Evolutionary conservation across 2,329 filamentous ascomycete species (phyloP).

Genomic region (Aspergillus novofumigatus): DNA sequence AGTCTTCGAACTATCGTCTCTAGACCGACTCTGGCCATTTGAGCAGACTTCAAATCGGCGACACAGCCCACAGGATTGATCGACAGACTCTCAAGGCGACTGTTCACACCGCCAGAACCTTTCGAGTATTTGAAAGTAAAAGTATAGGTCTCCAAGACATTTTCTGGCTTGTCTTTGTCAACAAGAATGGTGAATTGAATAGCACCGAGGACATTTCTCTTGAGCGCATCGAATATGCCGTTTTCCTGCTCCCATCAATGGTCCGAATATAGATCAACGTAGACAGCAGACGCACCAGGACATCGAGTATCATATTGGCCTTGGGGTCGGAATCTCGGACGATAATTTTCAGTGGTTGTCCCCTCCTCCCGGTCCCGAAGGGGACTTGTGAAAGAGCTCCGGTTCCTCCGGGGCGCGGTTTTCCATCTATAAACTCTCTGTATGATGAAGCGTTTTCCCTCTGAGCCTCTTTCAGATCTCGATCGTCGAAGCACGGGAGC

Average conservation of each 20-base stretch:
- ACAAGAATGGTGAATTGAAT: slow-evolving; percentile 47
- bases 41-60: slow-evolving; percentile 33
- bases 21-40: slow-evolving; percentile 39
- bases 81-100: slow-evolving; percentile 24
- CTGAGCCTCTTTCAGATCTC: slow-evolving; percentile 26
- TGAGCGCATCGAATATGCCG: slow-evolving; percentile 46
- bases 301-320: slow-evolving; percentile 44
- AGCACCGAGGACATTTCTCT: slow-evolving; percentile 39
- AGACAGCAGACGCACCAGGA: slow-evolving; percentile 39
- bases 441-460: slow-evolving; percentile 24
- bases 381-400: slow-evolving; percentile 3
- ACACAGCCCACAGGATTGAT: slow-evolving; percentile 26
- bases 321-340: slow-evolving; percentile 36
- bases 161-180: slow-evolving; percentile 30
- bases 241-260: slow-evolving; percentile 41
- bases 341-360: slow-evolving; percentile 39
- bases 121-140: slow-evolving; percentile 45
- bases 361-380: slow-evolving; percentile 21
- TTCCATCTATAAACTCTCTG: slow-evolving; percentile 23
- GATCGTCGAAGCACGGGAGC: slow-evolving; percentile 32
- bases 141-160: slow-evolving; percentile 49
- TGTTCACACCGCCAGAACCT: slow-evolving; percentile 26
- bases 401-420: slow-evolving; percentile 5
- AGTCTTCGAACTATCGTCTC: slow-evolving; percentile 42
- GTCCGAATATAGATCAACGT: background rate